Base-by-base conservation (phyloP, 192 early-diverging fungal species). In the Linnemannia exigua region DNA sequence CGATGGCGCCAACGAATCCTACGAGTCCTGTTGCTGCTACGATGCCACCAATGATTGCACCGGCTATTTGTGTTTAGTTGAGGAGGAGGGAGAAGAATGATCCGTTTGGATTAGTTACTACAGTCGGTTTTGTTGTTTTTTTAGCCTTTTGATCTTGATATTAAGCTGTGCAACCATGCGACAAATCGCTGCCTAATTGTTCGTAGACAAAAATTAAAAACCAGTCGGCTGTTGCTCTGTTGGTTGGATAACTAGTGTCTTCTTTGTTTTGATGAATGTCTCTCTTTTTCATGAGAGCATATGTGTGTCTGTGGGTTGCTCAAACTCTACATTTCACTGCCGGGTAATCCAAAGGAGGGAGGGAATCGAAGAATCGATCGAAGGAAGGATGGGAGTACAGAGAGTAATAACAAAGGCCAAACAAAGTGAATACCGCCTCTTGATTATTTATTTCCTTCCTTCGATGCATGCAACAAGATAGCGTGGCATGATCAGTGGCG, bases 31-130 rank as follows among this genome's bases (percentile, higher is more conserved):
- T 85, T n/a, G 15, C 77, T 36, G 68, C 77, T 7, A 85, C 82
- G 33, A 79, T 48, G n/a, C 72, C 77, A 28, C 82, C 82, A 35
- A 85, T 67, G 68, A 76, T 17, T n/a, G 71, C 71, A 68, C 82
- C 82, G 17, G 68, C 82, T 85, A 71, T 58, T 36, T 20, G 16
- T 67, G 35, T 4, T n/a, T n/a, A n/a, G n/a, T n/a, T n/a, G 8
- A 63, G 58, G 20, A 28, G 16, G 46, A 38, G 70, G n/a, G 7
- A 28, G 22, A 68, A 46, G 19, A 47, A 36, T 28, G 20, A 47
- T 47, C 66, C 16, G 58, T n/a, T 41, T 22, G 48, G 50, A 33
- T 44, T 44, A 44, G 70, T 35, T 36, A 54, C 1, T n/a, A n/a
- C n/a, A n/a, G n/a, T n/a, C n/a, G n/a, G n/a, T 22, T 25, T 48